These are phyloP conservation scores for Leishmania aethiopica DNA, from an alignment of 208 protist genomes.

Conservation along the genomic window DNA sequence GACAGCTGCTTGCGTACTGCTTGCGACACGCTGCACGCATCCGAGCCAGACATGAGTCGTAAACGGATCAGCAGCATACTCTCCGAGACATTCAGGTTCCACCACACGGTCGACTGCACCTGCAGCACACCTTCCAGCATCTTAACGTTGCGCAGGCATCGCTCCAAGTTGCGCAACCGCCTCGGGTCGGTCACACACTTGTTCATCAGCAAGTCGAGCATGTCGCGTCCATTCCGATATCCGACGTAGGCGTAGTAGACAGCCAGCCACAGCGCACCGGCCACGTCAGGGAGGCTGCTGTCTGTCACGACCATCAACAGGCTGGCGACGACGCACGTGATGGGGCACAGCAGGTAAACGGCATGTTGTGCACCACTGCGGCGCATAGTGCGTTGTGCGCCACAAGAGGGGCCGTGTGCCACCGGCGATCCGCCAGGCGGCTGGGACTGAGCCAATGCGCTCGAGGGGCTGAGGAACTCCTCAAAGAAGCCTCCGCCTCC, in stretches of 20 bases:
- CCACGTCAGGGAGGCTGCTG: slow-evolving; percentile 18
- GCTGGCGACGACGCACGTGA: slow-evolving; percentile 13
- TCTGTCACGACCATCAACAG: slow-evolving; percentile 16
- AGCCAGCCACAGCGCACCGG: slow-evolving; percentile 30
- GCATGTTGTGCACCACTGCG: not conserved
- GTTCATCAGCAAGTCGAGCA: slow-evolving; percentile 74
- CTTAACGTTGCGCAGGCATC: slow-evolving; percentile 44
- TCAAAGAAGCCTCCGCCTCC: slow-evolving; percentile 17
- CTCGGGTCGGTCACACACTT: slow-evolving; percentile 40
- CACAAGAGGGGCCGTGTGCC: not conserved
- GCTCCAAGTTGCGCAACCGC: slow-evolving; percentile 33
- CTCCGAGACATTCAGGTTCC: slow-evolving; percentile 44
- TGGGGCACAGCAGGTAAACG: slow-evolving; percentile 21
- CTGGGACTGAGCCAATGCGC: too few relatives aligned
- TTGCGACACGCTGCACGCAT: slow-evolving; percentile 37
- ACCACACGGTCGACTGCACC: slow-evolving; percentile 57
- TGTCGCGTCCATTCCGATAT: slow-evolving; percentile 22
- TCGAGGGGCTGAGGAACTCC: not conserved
- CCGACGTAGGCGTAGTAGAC: slow-evolving; percentile 34
- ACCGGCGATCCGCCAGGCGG: not conserved
- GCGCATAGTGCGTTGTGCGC: slow-evolving; percentile 8
- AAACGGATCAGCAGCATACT: slow-evolving; percentile 62
- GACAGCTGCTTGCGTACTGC: slow-evolving; percentile 40
- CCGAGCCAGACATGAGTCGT: slow-evolving; percentile 40
- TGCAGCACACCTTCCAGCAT: slow-evolving; percentile 57